Evolutionary conservation across 31 red algal species (phyloP).

Genomic region (Porphyra umbilicalis): DNA sequence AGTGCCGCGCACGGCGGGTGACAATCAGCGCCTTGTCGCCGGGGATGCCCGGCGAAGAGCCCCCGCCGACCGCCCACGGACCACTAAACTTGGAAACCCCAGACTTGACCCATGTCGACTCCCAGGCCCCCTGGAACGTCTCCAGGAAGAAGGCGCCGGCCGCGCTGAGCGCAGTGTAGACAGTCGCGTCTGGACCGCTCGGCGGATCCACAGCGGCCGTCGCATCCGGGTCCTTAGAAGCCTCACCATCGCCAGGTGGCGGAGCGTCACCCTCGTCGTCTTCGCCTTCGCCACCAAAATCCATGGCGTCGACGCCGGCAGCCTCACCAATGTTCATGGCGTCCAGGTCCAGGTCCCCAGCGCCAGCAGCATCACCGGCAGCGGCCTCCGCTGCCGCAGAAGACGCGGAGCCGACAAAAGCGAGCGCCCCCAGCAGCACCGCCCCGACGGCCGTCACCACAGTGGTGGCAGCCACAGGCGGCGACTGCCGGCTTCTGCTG

Average conservation of each 20-base stretch:
- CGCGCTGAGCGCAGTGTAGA: slow-evolving; percentile 22
- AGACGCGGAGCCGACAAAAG: not conserved
- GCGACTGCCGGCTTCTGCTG: not conserved
- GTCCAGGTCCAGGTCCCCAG: slow-evolving; percentile 8
- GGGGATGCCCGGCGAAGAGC: slow-evolving; percentile 51
- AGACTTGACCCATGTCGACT: slow-evolving; percentile 57
- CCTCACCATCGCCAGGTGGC: not conserved
- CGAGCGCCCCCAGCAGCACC: not conserved
- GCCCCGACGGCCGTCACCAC: not conserved
- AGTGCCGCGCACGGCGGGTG: slow-evolving; percentile 35
- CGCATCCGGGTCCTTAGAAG: slow-evolving; percentile 10
- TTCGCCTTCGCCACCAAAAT: slow-evolving; percentile 4
- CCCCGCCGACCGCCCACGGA: slow-evolving; percentile 65
- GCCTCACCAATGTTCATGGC: slow-evolving; percentile 6
- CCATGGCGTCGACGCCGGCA: slow-evolving; percentile 27
- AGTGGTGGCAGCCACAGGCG: not conserved
- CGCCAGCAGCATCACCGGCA: slow-evolving; percentile 13
- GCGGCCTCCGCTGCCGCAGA: slow-evolving; percentile 10
- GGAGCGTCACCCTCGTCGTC: slow-evolving; percentile 13
- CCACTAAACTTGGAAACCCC: slow-evolving; percentile 22
- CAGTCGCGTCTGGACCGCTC: slow-evolving; percentile 30
- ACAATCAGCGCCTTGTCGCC: slow-evolving; percentile 67
- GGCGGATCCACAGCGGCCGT: slow-evolving; percentile 61
- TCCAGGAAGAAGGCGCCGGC: slow-evolving; percentile 58
- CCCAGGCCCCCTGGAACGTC: slow-evolving; percentile 58